Conservation (phyloP, 2,329 filamentous ascomycete genomes). For the Nigrograna mackinnonii region DNA sequence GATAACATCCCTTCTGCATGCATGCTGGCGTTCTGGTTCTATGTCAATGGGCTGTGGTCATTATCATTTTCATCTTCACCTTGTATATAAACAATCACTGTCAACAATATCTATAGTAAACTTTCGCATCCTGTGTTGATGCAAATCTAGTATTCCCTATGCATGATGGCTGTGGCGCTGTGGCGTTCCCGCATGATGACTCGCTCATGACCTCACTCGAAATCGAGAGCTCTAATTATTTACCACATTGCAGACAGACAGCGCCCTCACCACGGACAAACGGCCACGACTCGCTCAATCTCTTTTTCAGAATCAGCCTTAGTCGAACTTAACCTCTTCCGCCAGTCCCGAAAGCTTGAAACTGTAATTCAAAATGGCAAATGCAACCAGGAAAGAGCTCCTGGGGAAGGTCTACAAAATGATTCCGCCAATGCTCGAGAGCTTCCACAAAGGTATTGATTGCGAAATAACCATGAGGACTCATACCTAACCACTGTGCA, state of each 20-base stretch:
- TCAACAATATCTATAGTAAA: too few relatives aligned
- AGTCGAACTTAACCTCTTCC: not conserved
- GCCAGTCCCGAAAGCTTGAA: not conserved
- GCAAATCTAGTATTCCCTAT: too few relatives aligned
- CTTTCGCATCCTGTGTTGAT: too few relatives aligned
- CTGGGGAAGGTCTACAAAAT: slow-evolving; percentile 83
- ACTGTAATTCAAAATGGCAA: slow-evolving; percentile 39
- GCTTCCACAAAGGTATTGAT: slow-evolving; percentile 85
- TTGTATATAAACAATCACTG: too few relatives aligned
- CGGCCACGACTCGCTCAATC: not conserved
- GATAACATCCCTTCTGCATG: too few relatives aligned
- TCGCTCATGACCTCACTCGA: slow-evolving; percentile 7
- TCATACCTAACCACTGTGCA: too few relatives aligned
- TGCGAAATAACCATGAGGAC: too few relatives aligned
- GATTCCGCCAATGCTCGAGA: slow-evolving; percentile 91
- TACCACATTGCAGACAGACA: not conserved
- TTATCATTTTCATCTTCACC: too few relatives aligned
- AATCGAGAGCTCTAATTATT: slow-evolving; percentile 2
- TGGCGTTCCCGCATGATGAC: slow-evolving; percentile 6
- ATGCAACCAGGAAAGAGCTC: slow-evolving; percentile 72
- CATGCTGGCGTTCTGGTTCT: too few relatives aligned
- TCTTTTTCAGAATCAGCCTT: not conserved
- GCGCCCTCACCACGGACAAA: not conserved
- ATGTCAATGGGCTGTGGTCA: too few relatives aligned
- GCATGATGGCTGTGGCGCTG: too few relatives aligned